phyloP scores from a whole-genome alignment of 192 early-diverging fungal genomes.

The Radiomyces spectabilis region DNA sequence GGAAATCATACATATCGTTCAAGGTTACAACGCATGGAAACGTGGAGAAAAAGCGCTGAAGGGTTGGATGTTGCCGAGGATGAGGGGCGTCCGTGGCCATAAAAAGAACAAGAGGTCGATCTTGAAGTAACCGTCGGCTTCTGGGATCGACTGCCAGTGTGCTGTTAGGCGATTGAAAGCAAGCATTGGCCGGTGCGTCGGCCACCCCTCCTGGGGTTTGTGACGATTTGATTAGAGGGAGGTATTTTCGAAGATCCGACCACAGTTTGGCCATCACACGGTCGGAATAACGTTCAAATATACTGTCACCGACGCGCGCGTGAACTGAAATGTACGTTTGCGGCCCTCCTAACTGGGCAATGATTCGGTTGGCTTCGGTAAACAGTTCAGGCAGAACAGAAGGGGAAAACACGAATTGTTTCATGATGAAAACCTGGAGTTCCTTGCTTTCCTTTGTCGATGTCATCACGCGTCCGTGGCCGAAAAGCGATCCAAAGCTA shows the following conservation, averaged over 20 bases:
- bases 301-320: slow-evolving; percentile 31
- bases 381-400: slow-evolving; percentile 12
- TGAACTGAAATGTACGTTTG: slow-evolving; percentile 30
- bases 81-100: slow-evolving; percentile 39
- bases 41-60: slow-evolving; percentile 11
- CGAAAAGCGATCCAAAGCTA: slow-evolving; percentile 36
- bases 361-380: slow-evolving; percentile 12
- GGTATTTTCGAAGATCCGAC: not conserved
- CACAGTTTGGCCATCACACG: slow-evolving; percentile 22
- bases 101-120: slow-evolving; percentile 29
- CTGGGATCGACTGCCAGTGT: slow-evolving; percentile 2
- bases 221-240: not conserved
- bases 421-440: slow-evolving; percentile 6
- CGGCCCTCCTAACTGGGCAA: slow-evolving; percentile 10
- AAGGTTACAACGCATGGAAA: slow-evolving; percentile 37
- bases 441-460: slow-evolving; percentile 3
- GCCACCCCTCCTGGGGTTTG: too few species aligned
- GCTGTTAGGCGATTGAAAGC: not conserved
- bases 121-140: not conserved
- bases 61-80: slow-evolving; percentile 15
- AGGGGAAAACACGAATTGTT: slow-evolving; percentile 25
- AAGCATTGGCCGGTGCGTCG: not conserved
- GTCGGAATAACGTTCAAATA: slow-evolving; percentile 18
- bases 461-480: slow-evolving; percentile 23
- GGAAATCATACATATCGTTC: slow-evolving; percentile 18